Evolutionary conservation across 441 rosid species (phyloP).

Genomic region (Lepidium campestre): DNA sequence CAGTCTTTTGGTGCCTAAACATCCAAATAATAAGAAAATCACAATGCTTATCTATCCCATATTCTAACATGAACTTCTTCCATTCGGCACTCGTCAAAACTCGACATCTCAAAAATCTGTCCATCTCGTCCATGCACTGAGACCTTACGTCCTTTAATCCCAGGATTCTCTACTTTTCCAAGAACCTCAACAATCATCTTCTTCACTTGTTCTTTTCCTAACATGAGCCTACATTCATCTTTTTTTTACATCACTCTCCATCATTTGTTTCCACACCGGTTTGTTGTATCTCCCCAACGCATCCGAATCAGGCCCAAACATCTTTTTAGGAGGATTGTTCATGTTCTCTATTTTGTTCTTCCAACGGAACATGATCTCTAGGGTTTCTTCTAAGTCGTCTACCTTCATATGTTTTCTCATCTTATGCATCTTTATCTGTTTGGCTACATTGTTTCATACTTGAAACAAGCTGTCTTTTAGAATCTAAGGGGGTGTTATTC

Average conservation of each 20-base stretch:
- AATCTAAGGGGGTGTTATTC: neutral
- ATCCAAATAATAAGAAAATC: conserved; percentile 15
- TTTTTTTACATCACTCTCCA: neutral
- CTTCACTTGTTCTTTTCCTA: neutral
- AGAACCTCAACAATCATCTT: neutral
- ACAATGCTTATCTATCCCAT: neutral
- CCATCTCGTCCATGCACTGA: neutral
- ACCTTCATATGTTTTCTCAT: too few species aligned
- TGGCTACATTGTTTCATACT: too few species aligned
- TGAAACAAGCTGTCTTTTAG: too few species aligned
- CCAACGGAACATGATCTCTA: neutral
- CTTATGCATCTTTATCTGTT: too few species aligned
- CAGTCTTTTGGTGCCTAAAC: neutral
- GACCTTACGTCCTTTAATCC: neutral
- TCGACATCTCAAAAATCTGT: neutral
- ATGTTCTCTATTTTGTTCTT: neutral
- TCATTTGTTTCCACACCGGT: neutral
- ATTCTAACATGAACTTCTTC: neutral
- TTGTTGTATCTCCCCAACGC: neutral
- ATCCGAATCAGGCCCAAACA: neutral
- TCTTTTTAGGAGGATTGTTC: neutral
- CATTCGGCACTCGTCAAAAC: neutral
- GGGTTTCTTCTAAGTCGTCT: neutral
- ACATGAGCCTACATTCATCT: neutral
- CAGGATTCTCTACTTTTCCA: neutral